A percentile compares a stretch with the other conserved stretches of the same genome.
These are phyloP conservation scores for Aciculosporium take DNA, from an alignment of 2,329 filamentous ascomycete genomes.

Conservation along the genomic window DNA sequence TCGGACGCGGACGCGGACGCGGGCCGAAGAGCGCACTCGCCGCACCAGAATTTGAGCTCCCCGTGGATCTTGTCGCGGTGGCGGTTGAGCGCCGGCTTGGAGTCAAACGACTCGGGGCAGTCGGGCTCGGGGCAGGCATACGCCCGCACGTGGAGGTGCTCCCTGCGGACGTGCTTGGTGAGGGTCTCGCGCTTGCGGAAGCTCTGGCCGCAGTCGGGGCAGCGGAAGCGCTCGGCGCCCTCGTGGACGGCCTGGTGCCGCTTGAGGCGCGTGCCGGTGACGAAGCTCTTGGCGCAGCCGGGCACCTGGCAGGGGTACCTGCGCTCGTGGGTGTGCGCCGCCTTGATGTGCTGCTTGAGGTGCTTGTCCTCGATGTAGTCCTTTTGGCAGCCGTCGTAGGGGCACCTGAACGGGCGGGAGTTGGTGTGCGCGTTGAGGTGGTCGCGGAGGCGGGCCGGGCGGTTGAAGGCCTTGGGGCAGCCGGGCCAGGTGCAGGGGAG, in stretches of 20 bases:
- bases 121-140: conserved; percentile 50
- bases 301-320: conserved; percentile 57
- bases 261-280: conserved; percentile 63
- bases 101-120: conserved; percentile 62
- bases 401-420: conserved; percentile 65
- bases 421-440: conserved; percentile 79
- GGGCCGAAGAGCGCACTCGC: conserved; percentile 45
- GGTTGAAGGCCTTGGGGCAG: conserved; percentile 76
- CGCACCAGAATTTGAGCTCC: conserved; percentile 59
- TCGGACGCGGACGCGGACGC: too few relatives aligned
- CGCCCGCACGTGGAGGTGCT: conserved; percentile 57
- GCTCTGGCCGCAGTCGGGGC: conserved; percentile 58
- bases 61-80: conserved; percentile 61
- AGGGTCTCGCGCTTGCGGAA: conserved; percentile 84
- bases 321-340: conserved; percentile 58
- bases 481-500: conserved; percentile 59
- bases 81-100: conserved; percentile 51
- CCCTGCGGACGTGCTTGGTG: conserved; percentile 64
- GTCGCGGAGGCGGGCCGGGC: conserved; percentile 63
- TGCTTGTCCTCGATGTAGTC: conserved; percentile 78
- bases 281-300: conserved; percentile 66
- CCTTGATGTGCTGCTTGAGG: conserved; percentile 71
- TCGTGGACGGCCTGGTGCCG: conserved; percentile 64
- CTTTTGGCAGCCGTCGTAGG: conserved; percentile 59
- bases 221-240: conserved; percentile 60